Base-by-base conservation (phyloP, 192 early-diverging fungal species). In the Entophlyctis helioformis region DNA sequence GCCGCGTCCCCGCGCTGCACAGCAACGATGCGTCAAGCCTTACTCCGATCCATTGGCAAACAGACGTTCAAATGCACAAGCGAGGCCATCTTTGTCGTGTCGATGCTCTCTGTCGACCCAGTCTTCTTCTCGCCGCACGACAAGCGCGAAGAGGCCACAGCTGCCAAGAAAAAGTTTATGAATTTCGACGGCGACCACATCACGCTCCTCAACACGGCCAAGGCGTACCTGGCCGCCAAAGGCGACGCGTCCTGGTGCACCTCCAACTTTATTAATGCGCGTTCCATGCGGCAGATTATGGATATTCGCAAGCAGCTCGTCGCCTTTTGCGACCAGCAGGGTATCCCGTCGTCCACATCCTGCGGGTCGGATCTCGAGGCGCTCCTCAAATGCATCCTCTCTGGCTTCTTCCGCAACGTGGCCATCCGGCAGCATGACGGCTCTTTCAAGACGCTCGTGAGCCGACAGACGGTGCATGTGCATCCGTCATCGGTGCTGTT, bases 141-240 rank as follows among this genome's bases (percentile, higher is more conserved):
- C 60, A 62, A 66, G 55, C 80, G 90, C 27, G 91, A 95, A 29
- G 73, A 87, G 43, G 87, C 84, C 13, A 70, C 76, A 23, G 81
- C 81, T 11, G 84, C 86, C 13, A 85, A 83, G 42, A 67, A 74
- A 47, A 76, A 82, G 39, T 99, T 99, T 53, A 50, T 81, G 9
- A 83, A 76, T 28, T 70, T 73, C 24, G 86, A 92, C 28, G 96
- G 96, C 42, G 92, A 99, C 64, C 91, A 93, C 42, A 48, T 99
- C 21, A 99, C 96, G 1, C 72, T 86, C 10, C 56, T 94, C 35
- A 95, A 92, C 51, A 83, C 91, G 1, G 53, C 89, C 29, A 67
- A 76, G 13, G 83, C 76, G 3, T 96, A 86, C 54, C 64, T 69
- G 50, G 69, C 74, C 21, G 84, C 83, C 4, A 69, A 86, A 18